Evolutionary conservation across 768 basidiomycete genomes (phyloP), one percentile per base, ranked within the genome.

Genomic region (Bullera alba): DNA sequence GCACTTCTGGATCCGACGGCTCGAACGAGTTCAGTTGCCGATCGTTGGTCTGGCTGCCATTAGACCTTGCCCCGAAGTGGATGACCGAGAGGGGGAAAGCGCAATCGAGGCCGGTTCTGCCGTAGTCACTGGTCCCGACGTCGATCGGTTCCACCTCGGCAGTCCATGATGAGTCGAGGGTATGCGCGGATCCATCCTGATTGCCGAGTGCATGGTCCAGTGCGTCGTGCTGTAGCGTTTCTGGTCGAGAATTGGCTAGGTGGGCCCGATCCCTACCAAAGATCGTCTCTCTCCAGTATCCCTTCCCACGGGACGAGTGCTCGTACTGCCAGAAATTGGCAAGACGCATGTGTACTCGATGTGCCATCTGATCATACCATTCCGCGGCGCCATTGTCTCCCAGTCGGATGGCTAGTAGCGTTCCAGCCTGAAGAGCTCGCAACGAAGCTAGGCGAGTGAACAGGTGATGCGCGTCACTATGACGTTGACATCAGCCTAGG

Each of bases 371-470:
- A 2, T 17, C 22, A 36, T 73, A 73, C 52, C 46, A 73, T 0
- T 37, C 35, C 6, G 57, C 57, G 0, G 71, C 71, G 6, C 60
- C 60, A 12, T 50, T 35, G 44, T 71, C 71, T 28, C 60, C 46
- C 14, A 73, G 42, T 3, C 52, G 34, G 4, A n/a, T n/a, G 2
- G 72, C 73, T 7, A 74, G 54, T 1, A 21, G 29, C 0, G 68
- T 54, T 2, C 73, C 73, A 10, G 58, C 49, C 45, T 53, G 52
- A n/a, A 74, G 63, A 4, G 73, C 65, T 27, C 56, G 44, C 15
- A 48, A 44, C 1, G 63, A 69, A 8, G 57, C 56, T 21, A 71
- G 50, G 5, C 62, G 60, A 15, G 72, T 74, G 59, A 71, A 74
- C 47, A 72, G 64, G 34, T 71, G 64, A 51, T 58, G 45, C 1